These are phyloP conservation scores for Gossypium anomalum DNA, from an alignment of 345 rosid species.

Conservation along the genomic window DNA sequence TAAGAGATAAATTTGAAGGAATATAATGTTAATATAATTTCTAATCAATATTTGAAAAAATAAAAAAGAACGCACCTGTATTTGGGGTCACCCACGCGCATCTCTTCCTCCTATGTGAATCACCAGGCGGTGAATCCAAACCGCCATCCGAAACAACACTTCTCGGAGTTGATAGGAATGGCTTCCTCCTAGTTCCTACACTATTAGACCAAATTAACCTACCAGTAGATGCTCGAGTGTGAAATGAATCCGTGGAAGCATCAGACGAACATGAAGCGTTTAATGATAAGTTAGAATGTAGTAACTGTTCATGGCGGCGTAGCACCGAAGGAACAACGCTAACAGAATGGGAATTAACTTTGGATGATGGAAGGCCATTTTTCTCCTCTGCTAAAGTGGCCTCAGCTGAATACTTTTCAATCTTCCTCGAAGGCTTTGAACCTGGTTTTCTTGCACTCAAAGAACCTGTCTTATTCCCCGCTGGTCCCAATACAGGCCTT, in stretches of 20 bases:
- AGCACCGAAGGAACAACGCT: slow-evolving; percentile 54
- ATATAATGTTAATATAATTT: background rate
- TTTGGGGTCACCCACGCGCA: slow-evolving; percentile 91
- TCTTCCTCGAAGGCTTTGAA: slow-evolving; percentile 59
- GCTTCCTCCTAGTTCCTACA: slow-evolving; percentile 53
- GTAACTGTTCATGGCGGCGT: slow-evolving; percentile 62
- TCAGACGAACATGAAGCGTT: slow-evolving; percentile 93
- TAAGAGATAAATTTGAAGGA: background rate
- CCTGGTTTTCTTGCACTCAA: slow-evolving; percentile 46
- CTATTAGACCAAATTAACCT: slow-evolving; percentile 58
- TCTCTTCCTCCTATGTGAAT: slow-evolving; percentile 54
- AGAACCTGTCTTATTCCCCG: slow-evolving; percentile 59
- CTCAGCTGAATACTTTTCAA: slow-evolving; percentile 36
- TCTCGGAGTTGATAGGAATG: slow-evolving; percentile 52
- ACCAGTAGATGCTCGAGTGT: slow-evolving; percentile 80
- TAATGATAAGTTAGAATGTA: slow-evolving; percentile 60
- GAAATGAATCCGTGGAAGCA: slow-evolving; percentile 86
- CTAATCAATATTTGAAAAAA: background rate
- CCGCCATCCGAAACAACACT: slow-evolving; percentile 69
- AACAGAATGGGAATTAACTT: slow-evolving; percentile 33
- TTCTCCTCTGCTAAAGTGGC: slow-evolving; percentile 34
- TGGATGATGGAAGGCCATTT: slow-evolving; percentile 30
- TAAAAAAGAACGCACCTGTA: slow-evolving; percentile 45
- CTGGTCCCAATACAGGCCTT: slow-evolving; percentile 65
- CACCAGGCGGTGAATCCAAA: slow-evolving; percentile 56